phyloP scores from a whole-genome alignment of 306 rosid species.

The Begonia loranthoides region DNA sequence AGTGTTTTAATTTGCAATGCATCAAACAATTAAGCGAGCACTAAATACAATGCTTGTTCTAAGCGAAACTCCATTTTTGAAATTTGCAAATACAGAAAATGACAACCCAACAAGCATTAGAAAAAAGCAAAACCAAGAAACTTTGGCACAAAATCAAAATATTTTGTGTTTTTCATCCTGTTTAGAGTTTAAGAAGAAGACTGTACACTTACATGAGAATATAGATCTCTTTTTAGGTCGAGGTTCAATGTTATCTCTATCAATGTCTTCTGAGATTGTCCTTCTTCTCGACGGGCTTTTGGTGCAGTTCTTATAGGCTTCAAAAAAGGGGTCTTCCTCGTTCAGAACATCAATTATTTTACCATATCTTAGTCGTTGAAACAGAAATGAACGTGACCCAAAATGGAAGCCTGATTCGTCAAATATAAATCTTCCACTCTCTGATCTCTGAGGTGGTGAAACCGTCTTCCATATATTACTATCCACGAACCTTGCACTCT shows the following conservation, averaged over 20 bases:
- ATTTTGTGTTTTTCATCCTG: too few species aligned
- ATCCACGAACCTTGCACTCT: constrained; percentile 8
- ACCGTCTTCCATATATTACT: background rate
- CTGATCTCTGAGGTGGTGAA: background rate
- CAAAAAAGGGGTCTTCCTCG: constrained; percentile 38
- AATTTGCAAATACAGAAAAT: too few species aligned
- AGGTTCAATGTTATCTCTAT: constrained; percentile 11
- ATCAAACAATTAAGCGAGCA: too few species aligned
- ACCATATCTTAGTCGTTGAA: background rate
- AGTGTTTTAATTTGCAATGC: too few species aligned
- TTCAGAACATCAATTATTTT: constrained; percentile 7
- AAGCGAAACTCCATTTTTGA: too few species aligned
- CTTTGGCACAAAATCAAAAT: too few species aligned
- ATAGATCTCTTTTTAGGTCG: constrained; percentile 11
- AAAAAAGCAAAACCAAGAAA: too few species aligned
- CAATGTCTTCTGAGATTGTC: background rate
- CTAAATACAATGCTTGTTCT: too few species aligned
- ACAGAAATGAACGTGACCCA: background rate
- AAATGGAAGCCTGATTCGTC: background rate
- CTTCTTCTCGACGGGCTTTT: constrained; percentile 12
- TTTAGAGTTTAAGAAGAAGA: background rate
- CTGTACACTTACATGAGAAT: constrained; percentile 18
- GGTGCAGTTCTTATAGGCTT: constrained; percentile 41
- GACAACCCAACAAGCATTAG: too few species aligned
- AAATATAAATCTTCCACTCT: background rate